These are phyloP conservation scores for Cryptococcus sp. DNA, from an alignment of 1,284 basidiomycete genomes.

Conservation along the genomic window DNA sequence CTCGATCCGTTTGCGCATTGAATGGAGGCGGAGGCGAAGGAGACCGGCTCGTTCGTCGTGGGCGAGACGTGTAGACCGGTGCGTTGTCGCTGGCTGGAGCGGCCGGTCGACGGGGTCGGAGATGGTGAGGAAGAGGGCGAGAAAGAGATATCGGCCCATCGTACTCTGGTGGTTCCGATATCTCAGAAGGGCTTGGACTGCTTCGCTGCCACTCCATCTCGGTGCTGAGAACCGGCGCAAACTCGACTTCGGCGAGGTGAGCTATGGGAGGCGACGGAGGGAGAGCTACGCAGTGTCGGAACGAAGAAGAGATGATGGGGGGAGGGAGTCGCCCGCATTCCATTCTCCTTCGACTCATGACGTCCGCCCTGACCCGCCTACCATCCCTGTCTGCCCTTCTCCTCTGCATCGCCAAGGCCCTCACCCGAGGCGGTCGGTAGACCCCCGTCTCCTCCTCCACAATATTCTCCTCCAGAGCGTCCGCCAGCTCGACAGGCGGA, in stretches of 20 bases:
- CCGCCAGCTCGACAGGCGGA: no score
- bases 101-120: neutral
- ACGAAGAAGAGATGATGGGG: neutral
- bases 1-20: constrained; percentile 7
- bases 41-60: neutral
- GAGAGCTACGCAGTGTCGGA: neutral
- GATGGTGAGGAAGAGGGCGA: neutral
- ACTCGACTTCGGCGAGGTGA: neutral
- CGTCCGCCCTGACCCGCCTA: no score
- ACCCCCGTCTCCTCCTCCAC: no score
- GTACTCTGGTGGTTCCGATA: constrained; percentile 5
- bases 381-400: no score
- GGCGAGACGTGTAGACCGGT: neutral
- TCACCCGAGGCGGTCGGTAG: no score
- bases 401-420: no score
- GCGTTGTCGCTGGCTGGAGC: neutral
- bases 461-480: no score
- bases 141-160: neutral
- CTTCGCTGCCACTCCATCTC: neutral
- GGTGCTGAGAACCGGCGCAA: no score
- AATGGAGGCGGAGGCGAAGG: constrained; percentile 11
- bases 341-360: no score
- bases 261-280: neutral
- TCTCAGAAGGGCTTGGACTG: neutral
- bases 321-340: constrained; percentile 1